Base-by-base conservation (phyloP, 345 rosid genomes). In the Camelina neglecta region DNA sequence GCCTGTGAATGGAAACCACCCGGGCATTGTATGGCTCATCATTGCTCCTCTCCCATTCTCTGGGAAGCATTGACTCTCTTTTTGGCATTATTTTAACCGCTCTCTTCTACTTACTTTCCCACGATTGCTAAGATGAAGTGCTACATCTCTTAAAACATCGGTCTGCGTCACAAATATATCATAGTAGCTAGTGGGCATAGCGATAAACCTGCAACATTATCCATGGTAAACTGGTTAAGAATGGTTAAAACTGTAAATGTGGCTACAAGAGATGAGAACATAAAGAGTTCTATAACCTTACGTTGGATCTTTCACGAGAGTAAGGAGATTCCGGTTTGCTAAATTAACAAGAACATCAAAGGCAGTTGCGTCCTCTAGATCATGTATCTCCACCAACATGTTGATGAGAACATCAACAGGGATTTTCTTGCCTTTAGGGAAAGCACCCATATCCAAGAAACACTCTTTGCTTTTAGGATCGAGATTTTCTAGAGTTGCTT, bases 381-480 rank as follows among this genome's bases (percentile, higher is more conserved):
- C 50, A 12, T 15, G 50, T 4, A 83, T 54, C 81, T 88, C 96
- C 2, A 82, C 84, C 97, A 97, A 93, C 87, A 89, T 86, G 63
- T 86, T 91, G 77, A 89, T 87, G 66, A 93, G 88, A 42, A 86
- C 89, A 78, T 89, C 93, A 29, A 88, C 83, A 51, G 98, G 93
- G 60, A 93, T 93, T 76, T 84, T 91, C 78, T 74, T 87, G 84
- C 86, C 96, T 87, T 93, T 96, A 23, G 97, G 94, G 76, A 93
- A 91, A 36, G 94, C 83, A 38, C 94, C 97, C 84, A 93, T 24
- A 72, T 90, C 98, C 84, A 90, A 55, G 90, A 91, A 90, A 79
- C 97, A 89, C 44, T 89, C 96, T 67, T 49, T 79, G 11, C 83
- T 88, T 78, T 82, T 91, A 26, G 38, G 77, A 13, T 80, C 71